These are phyloP conservation scores for Syzygium aromaticum DNA, from an alignment of 345 rosid species.

Conservation along the genomic window DNA sequence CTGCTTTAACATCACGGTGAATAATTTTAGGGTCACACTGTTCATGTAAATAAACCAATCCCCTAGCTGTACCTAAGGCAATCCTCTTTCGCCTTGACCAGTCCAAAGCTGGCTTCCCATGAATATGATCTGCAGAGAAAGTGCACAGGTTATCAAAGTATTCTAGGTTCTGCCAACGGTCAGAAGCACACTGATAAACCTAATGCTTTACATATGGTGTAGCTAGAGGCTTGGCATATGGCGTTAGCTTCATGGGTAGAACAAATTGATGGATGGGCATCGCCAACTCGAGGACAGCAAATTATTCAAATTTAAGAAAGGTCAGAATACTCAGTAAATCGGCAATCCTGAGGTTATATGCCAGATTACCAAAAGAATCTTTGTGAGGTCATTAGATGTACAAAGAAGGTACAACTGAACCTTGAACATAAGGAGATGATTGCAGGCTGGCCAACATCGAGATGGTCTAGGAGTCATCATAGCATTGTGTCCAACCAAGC, in stretches of 20 bases:
- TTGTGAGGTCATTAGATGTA: not conserved
- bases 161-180: not conserved
- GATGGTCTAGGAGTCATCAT: not conserved
- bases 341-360: not conserved
- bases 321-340: not conserved
- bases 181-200: not conserved
- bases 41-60: constrained; percentile 81
- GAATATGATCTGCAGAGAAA: constrained; percentile 42
- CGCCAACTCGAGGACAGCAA: not conserved
- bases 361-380: not conserved
- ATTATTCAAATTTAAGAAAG: not conserved
- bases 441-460: not conserved
- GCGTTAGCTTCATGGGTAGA: not conserved
- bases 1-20: constrained; percentile 95
- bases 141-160: not conserved
- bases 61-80: constrained; percentile 88
- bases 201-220: not conserved
- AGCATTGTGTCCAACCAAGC: not conserved
- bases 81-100: constrained; percentile 82
- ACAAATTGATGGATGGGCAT: not conserved
- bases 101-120: constrained; percentile 68
- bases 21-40: constrained; percentile 94
- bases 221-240: not conserved
- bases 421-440: not conserved
- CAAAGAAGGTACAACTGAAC: not conserved